Base-by-base conservation (phyloP, 257 asterid genomes). In the Hygrophila difformis region DNA sequence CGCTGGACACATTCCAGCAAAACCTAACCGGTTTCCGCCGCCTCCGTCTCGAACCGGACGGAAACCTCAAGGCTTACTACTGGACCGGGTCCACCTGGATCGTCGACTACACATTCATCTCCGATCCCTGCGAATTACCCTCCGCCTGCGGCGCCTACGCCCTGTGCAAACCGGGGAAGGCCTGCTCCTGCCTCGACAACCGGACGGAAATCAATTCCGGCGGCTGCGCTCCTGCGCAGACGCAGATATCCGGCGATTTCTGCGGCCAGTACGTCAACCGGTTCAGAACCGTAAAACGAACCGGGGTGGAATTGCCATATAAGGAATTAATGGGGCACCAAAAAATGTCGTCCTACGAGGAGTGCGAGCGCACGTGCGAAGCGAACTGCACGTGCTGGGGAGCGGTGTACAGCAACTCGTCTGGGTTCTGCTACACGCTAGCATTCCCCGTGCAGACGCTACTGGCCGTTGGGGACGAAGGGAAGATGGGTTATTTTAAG, bases 81-180 rank as follows among this genome's bases (percentile, higher is more conserved):
- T 89, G 98, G 98, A 62, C 76, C 63, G 98, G 98, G 66, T 67
- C 91, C 21, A 48, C 33, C 22, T 89, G 98, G 98, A 3, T 45
- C 0, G 4, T 73, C 28, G 98, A 89, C 35, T 89, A 82, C 39
- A 60, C 68, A 42, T 81, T 76, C 4, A 78, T 89, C 45, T 18
- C 79, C 60, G 88, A 75, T 13, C 45, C 67, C 3, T 89, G 98
- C 24, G 80, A 89, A 1, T 51, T 89, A 15, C 98, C 98, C 1
- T 75, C 71, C 23, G 13, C 75, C 0, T 89, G 98, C 55, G 98
- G 98, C 43, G 37, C 82, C 0, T 89, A 79, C 60, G 84, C 94
- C 1, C 52, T 89, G 1, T 89, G 98, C 55, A 56, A 17, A 33
- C 72, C 85, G 20, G 88, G 91, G 0, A 69, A 65, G 45, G 78